Percentiles rank a stretch among this genome's conserved stretches.
These are phyloP conservation scores for Carex littledalei DNA, from an alignment of 176 grass and related monocot genomes.

Conservation along the genomic window DNA sequence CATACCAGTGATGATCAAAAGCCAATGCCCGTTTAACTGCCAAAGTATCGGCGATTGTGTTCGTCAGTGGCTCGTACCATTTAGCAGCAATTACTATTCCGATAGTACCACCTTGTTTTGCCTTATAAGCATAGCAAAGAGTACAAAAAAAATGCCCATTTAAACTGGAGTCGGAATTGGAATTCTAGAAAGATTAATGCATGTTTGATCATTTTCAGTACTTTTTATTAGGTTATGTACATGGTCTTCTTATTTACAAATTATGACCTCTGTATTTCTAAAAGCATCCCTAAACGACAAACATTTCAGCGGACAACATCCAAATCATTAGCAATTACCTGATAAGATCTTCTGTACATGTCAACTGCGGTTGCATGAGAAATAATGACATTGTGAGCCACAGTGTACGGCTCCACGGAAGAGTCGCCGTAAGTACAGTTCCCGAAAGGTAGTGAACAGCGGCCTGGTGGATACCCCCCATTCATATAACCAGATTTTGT, in stretches of 20 bases:
- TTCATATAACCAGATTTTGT: constrained; percentile 21
- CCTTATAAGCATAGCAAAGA: constrained; percentile 5
- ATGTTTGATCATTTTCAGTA: not conserved
- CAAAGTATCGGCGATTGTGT: constrained; percentile 23
- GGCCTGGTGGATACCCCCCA: constrained; percentile 36
- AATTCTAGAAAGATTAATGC: not conserved
- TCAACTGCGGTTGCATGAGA: constrained; percentile 37
- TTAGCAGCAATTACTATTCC: constrained; percentile 28
- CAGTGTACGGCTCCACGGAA: constrained; percentile 34
- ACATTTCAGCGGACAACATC: not conserved
- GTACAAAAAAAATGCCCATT: not conserved
- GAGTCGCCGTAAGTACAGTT: constrained; percentile 32
- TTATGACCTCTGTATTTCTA: not conserved
- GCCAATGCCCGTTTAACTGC: constrained; percentile 25
- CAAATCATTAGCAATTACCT: constrained; percentile 17
- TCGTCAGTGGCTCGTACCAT: constrained; percentile 40
- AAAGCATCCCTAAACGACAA: no score
- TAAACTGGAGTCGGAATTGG: not conserved
- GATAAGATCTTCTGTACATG: constrained; percentile 42
- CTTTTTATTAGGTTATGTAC: not conserved
- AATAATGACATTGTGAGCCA: constrained; percentile 41
- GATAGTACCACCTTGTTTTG: constrained; percentile 40
- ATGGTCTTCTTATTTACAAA: not conserved
- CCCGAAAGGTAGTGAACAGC: constrained; percentile 36
- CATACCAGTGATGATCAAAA: constrained; percentile 35